phyloP scores from a whole-genome alignment of 305 asterid genomes.

The Rubia tinctorum region DNA sequence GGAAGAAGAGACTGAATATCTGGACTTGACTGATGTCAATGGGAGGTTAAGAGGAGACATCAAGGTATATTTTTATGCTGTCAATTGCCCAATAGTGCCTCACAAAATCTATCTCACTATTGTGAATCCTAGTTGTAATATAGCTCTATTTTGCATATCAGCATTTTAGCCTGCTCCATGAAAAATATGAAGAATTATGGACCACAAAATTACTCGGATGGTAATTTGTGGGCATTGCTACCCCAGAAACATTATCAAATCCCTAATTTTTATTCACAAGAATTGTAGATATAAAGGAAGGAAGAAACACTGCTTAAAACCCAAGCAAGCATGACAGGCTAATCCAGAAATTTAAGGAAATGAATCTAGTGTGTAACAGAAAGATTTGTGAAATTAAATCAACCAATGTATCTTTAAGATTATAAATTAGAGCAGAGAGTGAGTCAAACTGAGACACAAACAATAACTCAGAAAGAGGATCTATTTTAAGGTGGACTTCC shows the following conservation, averaged over 20 bases:
- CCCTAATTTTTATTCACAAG: background rate
- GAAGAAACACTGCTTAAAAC: background rate
- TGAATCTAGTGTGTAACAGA: background rate
- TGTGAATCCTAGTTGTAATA: conserved; percentile 2
- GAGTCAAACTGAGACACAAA: background rate
- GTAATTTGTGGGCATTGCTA: background rate
- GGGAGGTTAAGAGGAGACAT: background rate
- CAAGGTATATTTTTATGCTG: background rate
- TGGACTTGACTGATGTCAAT: background rate
- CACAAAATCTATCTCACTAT: background rate
- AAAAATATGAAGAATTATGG: background rate
- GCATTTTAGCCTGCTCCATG: background rate
- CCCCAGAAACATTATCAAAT: background rate
- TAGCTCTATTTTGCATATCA: background rate
- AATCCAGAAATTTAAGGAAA: background rate
- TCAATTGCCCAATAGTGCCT: no score
- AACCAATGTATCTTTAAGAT: background rate
- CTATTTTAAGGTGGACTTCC: background rate
- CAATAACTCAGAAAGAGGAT: background rate
- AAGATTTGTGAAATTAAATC: background rate
- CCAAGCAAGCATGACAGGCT: background rate
- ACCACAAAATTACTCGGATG: background rate
- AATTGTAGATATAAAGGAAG: background rate
- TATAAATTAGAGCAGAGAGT: background rate
- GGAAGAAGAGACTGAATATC: background rate